Percentiles rank a stretch among this genome's conserved stretches.
These are phyloP conservation scores for Jasminum sambac DNA, from an alignment of 257 asterid genomes.

Conservation along the genomic window DNA sequence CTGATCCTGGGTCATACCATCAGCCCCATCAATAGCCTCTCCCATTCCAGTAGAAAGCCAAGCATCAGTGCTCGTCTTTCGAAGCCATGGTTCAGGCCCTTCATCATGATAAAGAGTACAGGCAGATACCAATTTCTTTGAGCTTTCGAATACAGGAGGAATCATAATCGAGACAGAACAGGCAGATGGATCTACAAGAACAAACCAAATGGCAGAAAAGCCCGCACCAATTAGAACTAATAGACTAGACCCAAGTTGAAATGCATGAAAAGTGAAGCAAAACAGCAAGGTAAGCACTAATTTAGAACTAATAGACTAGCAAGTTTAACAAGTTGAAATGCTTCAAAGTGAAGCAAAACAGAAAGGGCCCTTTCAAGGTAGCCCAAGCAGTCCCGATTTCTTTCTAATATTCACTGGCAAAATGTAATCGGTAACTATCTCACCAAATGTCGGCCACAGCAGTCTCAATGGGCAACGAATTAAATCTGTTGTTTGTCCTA, in stretches of 20 bases:
- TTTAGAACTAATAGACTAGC: conserved; percentile 18
- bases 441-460: background rate
- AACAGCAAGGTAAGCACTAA: conserved; percentile 13
- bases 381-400: background rate
- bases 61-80: conserved; percentile 96
- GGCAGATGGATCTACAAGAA: conserved; percentile 68
- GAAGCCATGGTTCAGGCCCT: conserved; percentile 96
- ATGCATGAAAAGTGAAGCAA: no score
- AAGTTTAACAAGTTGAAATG: background rate
- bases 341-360: conserved; percentile 20
- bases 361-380: conserved; percentile 1
- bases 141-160: conserved; percentile 69
- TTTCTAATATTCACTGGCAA: background rate
- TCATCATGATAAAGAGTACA: conserved; percentile 91
- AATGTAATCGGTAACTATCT: background rate
- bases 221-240: no score
- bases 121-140: conserved; percentile 64
- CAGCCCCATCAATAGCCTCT: conserved; percentile 88
- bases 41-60: conserved; percentile 96
- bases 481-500: conserved; percentile 2
- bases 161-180: conserved; percentile 70
- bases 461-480: background rate
- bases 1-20: conserved; percentile 75
- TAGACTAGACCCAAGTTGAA: no score
- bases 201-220: conserved; percentile 19